phyloP scores from a whole-genome alignment of 495 filamentous ascomycete species.

The Sabuloglossum arenarium region DNA sequence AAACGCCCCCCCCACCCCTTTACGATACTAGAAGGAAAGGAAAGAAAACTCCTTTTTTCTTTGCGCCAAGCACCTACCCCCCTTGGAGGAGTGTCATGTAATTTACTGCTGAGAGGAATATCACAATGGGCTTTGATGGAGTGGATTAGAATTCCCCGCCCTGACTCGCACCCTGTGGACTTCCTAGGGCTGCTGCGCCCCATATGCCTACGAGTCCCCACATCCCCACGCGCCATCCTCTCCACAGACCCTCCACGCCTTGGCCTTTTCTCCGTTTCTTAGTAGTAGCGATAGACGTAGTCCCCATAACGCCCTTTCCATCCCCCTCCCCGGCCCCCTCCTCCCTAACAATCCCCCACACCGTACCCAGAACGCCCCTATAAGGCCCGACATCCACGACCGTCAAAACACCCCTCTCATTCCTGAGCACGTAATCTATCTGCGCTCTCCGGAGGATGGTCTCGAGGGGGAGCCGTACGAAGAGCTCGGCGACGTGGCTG shows the following conservation, averaged over 20 bases:
- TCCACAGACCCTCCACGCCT: slow-evolving; percentile 64
- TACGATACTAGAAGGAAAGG: too few species aligned
- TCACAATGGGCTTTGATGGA: neutral
- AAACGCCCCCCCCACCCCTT: too few species aligned
- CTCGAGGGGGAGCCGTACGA: slow-evolving; percentile 71
- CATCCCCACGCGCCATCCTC: slow-evolving; percentile 88
- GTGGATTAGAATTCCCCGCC: slow-evolving; percentile 31
- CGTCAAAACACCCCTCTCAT: neutral
- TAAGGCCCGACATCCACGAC: slow-evolving; percentile 56
- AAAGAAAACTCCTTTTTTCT: too few species aligned
- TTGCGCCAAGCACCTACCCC: too few species aligned
- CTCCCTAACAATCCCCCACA: slow-evolving; percentile 70
- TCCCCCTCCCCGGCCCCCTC: slow-evolving; percentile 33
- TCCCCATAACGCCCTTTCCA: slow-evolving; percentile 11
- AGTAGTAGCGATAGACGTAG: too few species aligned
- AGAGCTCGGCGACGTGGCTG: slow-evolving; percentile 55
- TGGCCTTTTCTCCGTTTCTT: slow-evolving; percentile 21
- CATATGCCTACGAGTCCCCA: slow-evolving; percentile 87
- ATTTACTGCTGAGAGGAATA: neutral
- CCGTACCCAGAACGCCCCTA: slow-evolving; percentile 61
- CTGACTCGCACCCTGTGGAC: slow-evolving; percentile 19
- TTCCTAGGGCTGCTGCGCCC: slow-evolving; percentile 43
- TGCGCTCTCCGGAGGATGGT: slow-evolving; percentile 81
- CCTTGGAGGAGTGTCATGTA: too few species aligned
- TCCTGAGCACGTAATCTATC: slow-evolving; percentile 20